Evolutionary conservation across 192 early-diverging fungal genomes (phyloP).

Genomic region (Geranomyces variabilis): DNA sequence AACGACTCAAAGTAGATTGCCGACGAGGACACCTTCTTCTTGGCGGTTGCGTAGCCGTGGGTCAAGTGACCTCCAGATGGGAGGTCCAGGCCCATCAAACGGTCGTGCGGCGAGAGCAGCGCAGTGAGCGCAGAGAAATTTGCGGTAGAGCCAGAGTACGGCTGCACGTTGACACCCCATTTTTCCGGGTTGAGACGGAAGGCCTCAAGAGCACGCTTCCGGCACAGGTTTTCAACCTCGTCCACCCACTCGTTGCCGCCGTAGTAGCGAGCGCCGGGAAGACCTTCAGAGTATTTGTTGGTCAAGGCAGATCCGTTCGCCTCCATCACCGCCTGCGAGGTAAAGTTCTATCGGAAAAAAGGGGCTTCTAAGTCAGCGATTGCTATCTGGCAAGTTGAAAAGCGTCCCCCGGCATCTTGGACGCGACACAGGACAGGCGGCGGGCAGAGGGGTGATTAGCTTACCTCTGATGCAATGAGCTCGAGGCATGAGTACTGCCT

Average conservation of each 20-base stretch:
- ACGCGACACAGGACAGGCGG: no score
- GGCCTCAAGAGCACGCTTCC: conserved; percentile 90
- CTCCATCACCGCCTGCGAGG: conserved; percentile 99
- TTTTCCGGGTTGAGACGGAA: conserved; percentile 84
- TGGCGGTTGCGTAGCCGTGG: conserved; percentile 99
- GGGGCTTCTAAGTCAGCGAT: background rate
- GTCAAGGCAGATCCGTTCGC: conserved; percentile 98
- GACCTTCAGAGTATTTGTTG: conserved; percentile 99
- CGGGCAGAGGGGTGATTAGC: background rate
- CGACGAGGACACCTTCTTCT: conserved; percentile 99
- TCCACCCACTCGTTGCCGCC: conserved; percentile 99
- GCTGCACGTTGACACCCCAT: conserved; percentile 99
- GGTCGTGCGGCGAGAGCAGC: conserved; percentile 93
- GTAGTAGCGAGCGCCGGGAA: conserved; percentile 98
- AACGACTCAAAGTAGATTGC: conserved; percentile 99
- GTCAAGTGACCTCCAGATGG: conserved; percentile 99
- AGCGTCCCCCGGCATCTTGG: no score
- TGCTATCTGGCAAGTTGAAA: no score
- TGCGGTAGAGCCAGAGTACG: conserved; percentile 95
- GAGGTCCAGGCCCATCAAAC: conserved; percentile 99
- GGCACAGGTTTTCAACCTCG: conserved; percentile 93
- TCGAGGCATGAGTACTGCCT: conserved; percentile 98
- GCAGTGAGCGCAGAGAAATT: conserved; percentile 98
- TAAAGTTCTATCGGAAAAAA: conserved; percentile 82
- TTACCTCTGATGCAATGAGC: conserved; percentile 97